Percentiles rank a stretch among this genome's conserved stretches.
phyloP scores from a whole-genome alignment of 495 filamentous ascomycete species.

The Hypoxylon fuscum region DNA sequence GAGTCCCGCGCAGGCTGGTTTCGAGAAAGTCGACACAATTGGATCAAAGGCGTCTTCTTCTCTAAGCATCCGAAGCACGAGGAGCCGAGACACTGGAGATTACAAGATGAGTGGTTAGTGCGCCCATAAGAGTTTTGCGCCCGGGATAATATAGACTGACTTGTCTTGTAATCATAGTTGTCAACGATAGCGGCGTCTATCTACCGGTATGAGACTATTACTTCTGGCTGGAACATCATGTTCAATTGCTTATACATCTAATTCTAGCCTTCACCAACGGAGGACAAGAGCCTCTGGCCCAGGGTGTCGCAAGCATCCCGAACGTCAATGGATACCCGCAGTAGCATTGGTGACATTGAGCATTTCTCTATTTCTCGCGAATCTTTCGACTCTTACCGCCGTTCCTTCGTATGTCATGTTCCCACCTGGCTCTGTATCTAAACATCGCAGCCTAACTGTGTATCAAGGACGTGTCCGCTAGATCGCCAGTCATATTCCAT shows the following conservation, averaged over 20 bases:
- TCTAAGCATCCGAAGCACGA: slow-evolving; percentile 67
- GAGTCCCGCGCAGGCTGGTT: slow-evolving; percentile 50
- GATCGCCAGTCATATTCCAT: slow-evolving; percentile 74
- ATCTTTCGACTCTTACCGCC: slow-evolving; percentile 96
- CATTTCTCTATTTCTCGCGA: slow-evolving; percentile 97
- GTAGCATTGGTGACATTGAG: slow-evolving; percentile 80
- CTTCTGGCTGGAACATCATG: slow-evolving; percentile 1
- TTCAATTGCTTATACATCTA: slow-evolving; percentile 27
- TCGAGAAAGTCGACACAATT: slow-evolving; percentile 63
- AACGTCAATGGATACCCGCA: slow-evolving; percentile 73
- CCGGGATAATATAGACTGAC: slow-evolving; percentile 32
- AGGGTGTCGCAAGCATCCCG: slow-evolving; percentile 71
- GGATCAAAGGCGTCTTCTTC: slow-evolving; percentile 66
- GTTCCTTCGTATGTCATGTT: slow-evolving; percentile 81
- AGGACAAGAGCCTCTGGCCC: slow-evolving; percentile 87
- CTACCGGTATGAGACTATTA: slow-evolving; percentile 73
- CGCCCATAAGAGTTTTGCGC: slow-evolving; percentile 14
- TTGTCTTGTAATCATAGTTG: slow-evolving; percentile 65
- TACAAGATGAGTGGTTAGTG: slow-evolving; percentile 84
- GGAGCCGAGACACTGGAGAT: slow-evolving; percentile 68
- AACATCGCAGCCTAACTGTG: slow-evolving; percentile 22
- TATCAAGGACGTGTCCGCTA: slow-evolving; percentile 87
- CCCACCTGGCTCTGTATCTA: slow-evolving; percentile 12
- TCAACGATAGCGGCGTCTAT: slow-evolving; percentile 96
- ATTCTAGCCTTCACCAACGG: slow-evolving; percentile 83